Base-by-base conservation (phyloP, 495 filamentous ascomycete genomes). In the Penicillium desertorum region DNA sequence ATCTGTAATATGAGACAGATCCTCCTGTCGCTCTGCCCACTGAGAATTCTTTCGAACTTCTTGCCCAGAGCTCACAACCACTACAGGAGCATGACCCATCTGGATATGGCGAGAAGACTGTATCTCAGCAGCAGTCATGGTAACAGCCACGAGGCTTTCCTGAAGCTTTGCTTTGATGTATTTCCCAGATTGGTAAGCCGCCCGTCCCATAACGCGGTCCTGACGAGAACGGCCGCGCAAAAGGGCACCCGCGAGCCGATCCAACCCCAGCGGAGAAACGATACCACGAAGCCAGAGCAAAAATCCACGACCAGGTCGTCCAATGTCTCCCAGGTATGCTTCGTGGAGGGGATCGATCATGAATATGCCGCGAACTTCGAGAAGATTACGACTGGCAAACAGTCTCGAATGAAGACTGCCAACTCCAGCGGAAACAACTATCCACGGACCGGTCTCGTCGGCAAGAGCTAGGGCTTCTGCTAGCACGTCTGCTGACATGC, bases 311-410 rank as follows among this genome's bases (percentile, higher is more conserved):
- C 79, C 69, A 5, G 94, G 79, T 10, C 76, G 75, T 1, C 81
- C 90, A 10, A 96, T 71, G 3, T 80, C 56, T 45, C 78, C 67
- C 5, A 98, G 82, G 3, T 93, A 81, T 54, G 92, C 88, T 61
- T 97, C 94, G 62, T 96, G 94, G 8, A 94, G 69, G 3, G 88
- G 81, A 62, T 98, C 92, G 58, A 98, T 87, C 55, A 97, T 77
- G 60, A 98, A 83, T 17, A 97, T 77, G 14, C 91, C 92, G 5
- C 77, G 76, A 5, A 96, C 79, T 49, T 92, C 81, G 34, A 78
- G 68, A 29, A 85, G 76, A 62, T 96, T 88, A 5, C 91, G 83
- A 45, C 88, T 86, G 53, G 89, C 86, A 74, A 97, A 96, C 57
- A 98, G 88, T 6, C 94, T 89, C 51, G 84, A 88, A 67, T 96